These are phyloP conservation scores for Coelastrella sp. DNA, from an alignment of 139 green algal genomes.

Conservation along the genomic window DNA sequence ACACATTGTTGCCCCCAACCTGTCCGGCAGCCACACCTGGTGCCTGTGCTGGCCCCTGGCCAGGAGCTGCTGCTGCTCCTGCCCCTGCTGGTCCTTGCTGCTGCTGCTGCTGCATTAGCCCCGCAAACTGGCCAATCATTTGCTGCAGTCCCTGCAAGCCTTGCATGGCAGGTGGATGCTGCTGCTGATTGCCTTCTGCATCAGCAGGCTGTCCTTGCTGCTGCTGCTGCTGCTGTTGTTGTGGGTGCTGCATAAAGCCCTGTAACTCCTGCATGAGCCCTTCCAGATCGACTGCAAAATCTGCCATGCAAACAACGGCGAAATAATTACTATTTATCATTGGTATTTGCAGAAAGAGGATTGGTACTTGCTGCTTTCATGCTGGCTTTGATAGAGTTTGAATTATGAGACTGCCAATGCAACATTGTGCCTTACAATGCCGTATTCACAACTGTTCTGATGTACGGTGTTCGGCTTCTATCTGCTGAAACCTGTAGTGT, in stretches of 20 bases:
- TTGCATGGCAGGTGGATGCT: background rate
- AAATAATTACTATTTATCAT: too few relatives aligned
- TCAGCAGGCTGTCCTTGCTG: background rate
- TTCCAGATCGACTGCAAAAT: background rate
- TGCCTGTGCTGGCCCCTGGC: background rate
- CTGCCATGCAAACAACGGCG: background rate
- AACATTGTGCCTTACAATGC: too few relatives aligned
- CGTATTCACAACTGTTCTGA: too few relatives aligned
- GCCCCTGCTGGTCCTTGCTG: background rate
- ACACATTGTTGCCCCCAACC: background rate
- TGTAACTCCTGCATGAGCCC: background rate
- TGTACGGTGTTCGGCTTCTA: too few relatives aligned
- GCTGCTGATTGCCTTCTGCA: background rate
- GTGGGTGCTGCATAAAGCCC: background rate
- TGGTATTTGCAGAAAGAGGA: too few relatives aligned
- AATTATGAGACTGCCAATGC: too few relatives aligned
- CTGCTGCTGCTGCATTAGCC: background rate
- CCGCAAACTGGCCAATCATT: background rate
- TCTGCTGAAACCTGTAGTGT: too few relatives aligned
- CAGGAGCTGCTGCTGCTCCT: slow-evolving; percentile 17
- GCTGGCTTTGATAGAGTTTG: too few relatives aligned
- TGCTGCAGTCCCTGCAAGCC: background rate
- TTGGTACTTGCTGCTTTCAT: too few relatives aligned
- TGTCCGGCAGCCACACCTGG: background rate
- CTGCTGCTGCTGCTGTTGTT: too few relatives aligned